Evolutionary conservation across 345 rosid genomes (phyloP).

Genomic region (Triadica sebifera): DNA sequence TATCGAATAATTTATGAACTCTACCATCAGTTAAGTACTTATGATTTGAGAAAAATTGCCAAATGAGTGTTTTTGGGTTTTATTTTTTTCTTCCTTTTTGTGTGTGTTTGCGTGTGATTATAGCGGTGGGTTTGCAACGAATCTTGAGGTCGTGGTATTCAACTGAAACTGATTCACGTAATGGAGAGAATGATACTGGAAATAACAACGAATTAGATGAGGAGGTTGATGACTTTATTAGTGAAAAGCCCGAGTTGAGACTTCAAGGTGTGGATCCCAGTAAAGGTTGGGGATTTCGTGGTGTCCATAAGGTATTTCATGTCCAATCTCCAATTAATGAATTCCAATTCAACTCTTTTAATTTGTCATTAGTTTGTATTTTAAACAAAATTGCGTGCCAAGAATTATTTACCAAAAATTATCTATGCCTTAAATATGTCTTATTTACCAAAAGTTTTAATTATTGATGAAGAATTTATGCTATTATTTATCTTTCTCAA

Average conservation of each 20-base stretch:
- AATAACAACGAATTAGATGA: conserved; percentile 29
- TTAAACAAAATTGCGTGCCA: not conserved
- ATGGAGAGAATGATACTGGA: conserved; percentile 25
- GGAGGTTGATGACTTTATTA: conserved; percentile 39
- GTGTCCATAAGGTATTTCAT: conserved; percentile 76
- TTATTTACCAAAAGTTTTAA: not conserved
- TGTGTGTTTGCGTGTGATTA: not conserved
- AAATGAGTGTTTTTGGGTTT: not conserved
- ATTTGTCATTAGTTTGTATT: not conserved
- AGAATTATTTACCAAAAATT: no score
- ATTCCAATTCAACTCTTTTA: not conserved
- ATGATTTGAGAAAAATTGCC: not conserved
- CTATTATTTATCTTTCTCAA: not conserved
- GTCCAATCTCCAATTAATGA: not conserved
- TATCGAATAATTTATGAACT: conserved; percentile 9
- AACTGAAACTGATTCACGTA: conserved; percentile 24
- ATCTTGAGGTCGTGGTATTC: conserved; percentile 40
- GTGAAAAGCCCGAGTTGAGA: conserved; percentile 48
- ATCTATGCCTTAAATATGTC: not conserved
- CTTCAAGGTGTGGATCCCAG: conserved; percentile 89
- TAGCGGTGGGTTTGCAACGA: conserved; percentile 33
- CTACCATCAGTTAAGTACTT: not conserved
- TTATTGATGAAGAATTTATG: not conserved
- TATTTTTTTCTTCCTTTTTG: not conserved
- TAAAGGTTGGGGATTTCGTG: conserved; percentile 90